Base-by-base conservation (phyloP, 805 yeast species). In the Yarrowia hollandica region DNA sequence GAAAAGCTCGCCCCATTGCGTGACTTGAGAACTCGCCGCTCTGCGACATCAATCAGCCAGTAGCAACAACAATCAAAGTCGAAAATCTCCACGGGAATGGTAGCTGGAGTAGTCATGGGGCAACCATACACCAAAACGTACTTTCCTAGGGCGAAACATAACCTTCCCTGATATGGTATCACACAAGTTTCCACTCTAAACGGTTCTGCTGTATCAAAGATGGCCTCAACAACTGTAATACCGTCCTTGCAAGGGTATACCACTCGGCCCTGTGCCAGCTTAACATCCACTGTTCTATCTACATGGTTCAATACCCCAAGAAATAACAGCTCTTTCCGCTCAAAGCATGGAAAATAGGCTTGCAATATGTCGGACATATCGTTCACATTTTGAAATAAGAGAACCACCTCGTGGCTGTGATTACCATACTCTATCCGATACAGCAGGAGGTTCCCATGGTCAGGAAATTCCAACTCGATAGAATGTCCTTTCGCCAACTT, bases 281-380 rank as follows among this genome's bases (percentile, higher is more conserved):
- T 31, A 3, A 48, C 55, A 15, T 48, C 55, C 39, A 48, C 39
- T n/a, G 38, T 31, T 22, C 55, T 4, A 14, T 48, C 55, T 16
- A 48, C 39, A 15, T 48, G 55, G 16, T 48, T 48, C 12, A 48
- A 22, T 15, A 21, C 55, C 3, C 55, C 55, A 10, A 48, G 30
- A 15, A 33, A 22, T n/a, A 48, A 11, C 22, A 31, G 2, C 10
- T 48, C 19, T 11, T 33, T 22, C 5, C 55, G 28, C 8, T 48
- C 55, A 15, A 48, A 48, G 16, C 55, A 48, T 2, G 55, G 55
- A 30, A 48, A 48, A 30, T 48, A 48, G 5, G 55, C 55, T 2
- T 31, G 7, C 39, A 48, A 11, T 30, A 18, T 23, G n/a, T 48
- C 30, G 3, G 28, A 7, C 11, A 6, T 11, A 6, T 11, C 28